Conservation (phyloP, 2,329 filamentous ascomycete species). For the Xylaria sp. region DNA sequence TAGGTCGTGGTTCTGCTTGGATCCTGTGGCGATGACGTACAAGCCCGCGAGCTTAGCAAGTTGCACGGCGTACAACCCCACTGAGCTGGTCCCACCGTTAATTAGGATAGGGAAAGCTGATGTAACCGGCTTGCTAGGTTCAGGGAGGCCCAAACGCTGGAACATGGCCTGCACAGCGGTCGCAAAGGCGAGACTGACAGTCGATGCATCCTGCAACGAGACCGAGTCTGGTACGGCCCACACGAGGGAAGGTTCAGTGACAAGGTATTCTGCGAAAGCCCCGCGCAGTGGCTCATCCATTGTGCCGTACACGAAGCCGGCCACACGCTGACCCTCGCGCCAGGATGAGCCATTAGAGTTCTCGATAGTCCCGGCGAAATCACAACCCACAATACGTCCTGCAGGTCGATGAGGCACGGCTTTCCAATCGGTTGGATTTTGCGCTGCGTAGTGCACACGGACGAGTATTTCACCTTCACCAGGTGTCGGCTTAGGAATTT, state of each 20-base stretch:
- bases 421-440: conserved; percentile 54
- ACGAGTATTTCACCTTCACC: conserved; percentile 51
- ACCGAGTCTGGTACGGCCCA: conserved; percentile 47
- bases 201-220: conserved; percentile 47
- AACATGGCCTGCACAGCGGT: conserved; percentile 56
- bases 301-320: conserved; percentile 50
- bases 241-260: conserved; percentile 46
- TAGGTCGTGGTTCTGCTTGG: conserved; percentile 44
- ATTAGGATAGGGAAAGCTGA: conserved; percentile 50
- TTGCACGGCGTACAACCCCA: conserved; percentile 48
- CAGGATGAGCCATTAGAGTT: conserved; percentile 49
- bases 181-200: conserved; percentile 54
- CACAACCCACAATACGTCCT: neutral
- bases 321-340: conserved; percentile 50
- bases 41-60: conserved; percentile 46
- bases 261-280: conserved; percentile 49
- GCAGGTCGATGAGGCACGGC: conserved; percentile 11
- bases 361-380: conserved; percentile 36
- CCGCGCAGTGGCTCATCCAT: conserved; percentile 40
- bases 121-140: conserved; percentile 48
- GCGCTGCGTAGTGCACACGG: conserved; percentile 49
- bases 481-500: conserved; percentile 48
- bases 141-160: conserved; percentile 48
- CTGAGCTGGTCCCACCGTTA: conserved; percentile 45
- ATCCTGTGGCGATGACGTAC: conserved; percentile 47